Evolutionary conservation across 2,329 filamentous ascomycete genomes (phyloP), one percentile per base, ranked within the genome.

Genomic region (Pseudogymnoascus verrucosus): DNA sequence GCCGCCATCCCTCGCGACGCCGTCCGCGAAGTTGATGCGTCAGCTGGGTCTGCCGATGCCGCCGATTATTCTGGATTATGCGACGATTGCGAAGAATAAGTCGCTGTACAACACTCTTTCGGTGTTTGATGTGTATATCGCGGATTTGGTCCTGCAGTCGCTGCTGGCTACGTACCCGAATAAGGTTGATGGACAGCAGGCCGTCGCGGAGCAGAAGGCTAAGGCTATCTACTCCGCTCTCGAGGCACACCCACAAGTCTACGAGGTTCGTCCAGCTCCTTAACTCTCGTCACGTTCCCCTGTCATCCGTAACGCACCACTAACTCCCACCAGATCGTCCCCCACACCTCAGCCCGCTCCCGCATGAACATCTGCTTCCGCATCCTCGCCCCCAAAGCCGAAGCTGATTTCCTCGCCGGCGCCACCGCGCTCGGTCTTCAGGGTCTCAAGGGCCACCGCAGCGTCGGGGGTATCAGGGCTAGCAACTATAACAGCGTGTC

Each of bases 281-380:
- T 3, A 47, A 12, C 16, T n/a, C n/a, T n/a, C n/a, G n/a, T n/a
- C n/a, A n/a, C n/a, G n/a, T 23, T 31, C 57, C 12, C 28, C 16
- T 7, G 0, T 8, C 5, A 31, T 31, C 28, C 28, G 2, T 16
- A 16, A 6, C 36, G 1, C 36, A 2, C 14, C 64, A 44, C 64
- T 28, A 19, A 16, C 21, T 16, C 4, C 23, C 42, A 42, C 2
- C n/a, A 70, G 64, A 75, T 97, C 34, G 86, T 97, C 0, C 91
- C 92, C 0, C 83, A 89, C 69, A 89, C 89, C 77, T 79, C 79
- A 21, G 89, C 83, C 2, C 88, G 93, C 64, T 96, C 90, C 70
- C 82, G 91, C 63, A 96, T 98, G 89, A 98, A 98, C 77, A 90
- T 98, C 64, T 97, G 92, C 81, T 97, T 97, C 82, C 81, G 92